phyloP scores from a whole-genome alignment of 2,329 filamentous ascomycete genomes.

The Pezicula radicicola region DNA sequence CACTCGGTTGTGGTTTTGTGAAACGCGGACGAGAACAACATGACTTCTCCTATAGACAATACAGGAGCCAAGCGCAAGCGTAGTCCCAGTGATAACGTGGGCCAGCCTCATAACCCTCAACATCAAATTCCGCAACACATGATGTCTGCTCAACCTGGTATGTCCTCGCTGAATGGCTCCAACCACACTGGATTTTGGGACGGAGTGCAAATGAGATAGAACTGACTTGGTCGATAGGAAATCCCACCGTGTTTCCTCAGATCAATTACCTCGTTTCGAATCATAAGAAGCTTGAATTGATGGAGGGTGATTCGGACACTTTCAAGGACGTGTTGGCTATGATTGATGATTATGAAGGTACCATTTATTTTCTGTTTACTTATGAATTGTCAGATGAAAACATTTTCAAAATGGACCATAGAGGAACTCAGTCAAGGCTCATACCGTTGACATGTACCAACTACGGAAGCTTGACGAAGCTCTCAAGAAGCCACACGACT shows the following conservation, averaged over 20 bases:
- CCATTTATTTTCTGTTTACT: slow-evolving; percentile 3
- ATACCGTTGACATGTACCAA: no score
- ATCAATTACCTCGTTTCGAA: slow-evolving; percentile 53
- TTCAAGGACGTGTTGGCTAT: slow-evolving; percentile 71
- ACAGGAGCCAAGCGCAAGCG: slow-evolving; percentile 20
- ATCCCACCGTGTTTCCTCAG: slow-evolving; percentile 31
- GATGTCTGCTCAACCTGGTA: slow-evolving; percentile 8
- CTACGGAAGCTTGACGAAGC: not conserved
- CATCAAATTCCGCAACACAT: slow-evolving; percentile 33
- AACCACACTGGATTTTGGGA: no score
- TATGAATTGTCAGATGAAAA: not conserved
- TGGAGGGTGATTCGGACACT: slow-evolving; percentile 59
- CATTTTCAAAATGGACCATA: not conserved
- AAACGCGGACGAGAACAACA: not conserved
- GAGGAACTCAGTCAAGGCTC: no score
- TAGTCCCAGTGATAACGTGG: slow-evolving; percentile 14
- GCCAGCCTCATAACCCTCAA: slow-evolving; percentile 33
- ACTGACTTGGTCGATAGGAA: not conserved
- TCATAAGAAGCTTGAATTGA: slow-evolving; percentile 43
- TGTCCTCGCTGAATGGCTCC: no score
- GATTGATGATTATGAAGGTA: slow-evolving; percentile 74
- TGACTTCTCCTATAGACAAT: slow-evolving; percentile 10
- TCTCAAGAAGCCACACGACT: not conserved
- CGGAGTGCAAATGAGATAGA: no score
- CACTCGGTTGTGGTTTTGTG: no score